Evolutionary conservation across 169 alveolate genomes (phyloP).

Genomic region (Eimeria zaria): DNA sequence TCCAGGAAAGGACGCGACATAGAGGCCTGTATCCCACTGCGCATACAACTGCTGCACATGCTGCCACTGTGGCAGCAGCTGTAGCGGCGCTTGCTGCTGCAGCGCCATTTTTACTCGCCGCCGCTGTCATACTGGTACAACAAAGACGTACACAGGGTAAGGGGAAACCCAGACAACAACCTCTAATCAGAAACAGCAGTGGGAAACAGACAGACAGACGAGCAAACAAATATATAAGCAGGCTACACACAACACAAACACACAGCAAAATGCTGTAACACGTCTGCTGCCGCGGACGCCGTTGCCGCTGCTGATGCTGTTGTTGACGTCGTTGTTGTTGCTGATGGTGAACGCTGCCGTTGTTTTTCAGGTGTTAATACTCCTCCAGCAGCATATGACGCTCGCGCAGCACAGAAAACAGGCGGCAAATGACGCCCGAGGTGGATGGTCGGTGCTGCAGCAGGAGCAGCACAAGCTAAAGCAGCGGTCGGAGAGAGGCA

Average conservation of each 20-base stretch:
- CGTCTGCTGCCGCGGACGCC: conserved; percentile 3
- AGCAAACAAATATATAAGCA: not conserved
- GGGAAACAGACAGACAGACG: not conserved
- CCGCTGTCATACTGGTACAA: conserved; percentile 1
- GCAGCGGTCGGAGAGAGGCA: not conserved
- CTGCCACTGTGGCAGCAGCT: conserved; percentile 52
- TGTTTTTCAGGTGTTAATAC: not conserved
- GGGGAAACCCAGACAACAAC: not conserved
- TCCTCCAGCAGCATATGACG: not conserved
- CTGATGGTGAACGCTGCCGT: conserved; percentile 29
- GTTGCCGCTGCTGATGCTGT: conserved; percentile 1
- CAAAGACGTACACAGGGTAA: not conserved
- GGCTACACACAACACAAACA: conserved; percentile 4
- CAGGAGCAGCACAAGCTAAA: conserved; percentile 18
- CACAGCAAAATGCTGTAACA: not conserved
- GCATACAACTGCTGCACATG: conserved; percentile 7
- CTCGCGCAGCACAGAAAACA: not conserved
- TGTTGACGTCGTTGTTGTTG: conserved; percentile 8
- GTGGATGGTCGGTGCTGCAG: conserved; percentile 41
- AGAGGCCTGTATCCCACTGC: conserved; percentile 43
- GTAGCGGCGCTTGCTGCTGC: conserved; percentile 30
- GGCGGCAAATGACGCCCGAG: conserved; percentile 15
- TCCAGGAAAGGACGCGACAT: conserved; percentile 6
- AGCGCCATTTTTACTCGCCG: conserved; percentile 9
- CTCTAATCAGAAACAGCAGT: not conserved